Evolutionary conservation across 768 basidiomycete species (phyloP).

Genomic region (Tulasnella sp.): DNA sequence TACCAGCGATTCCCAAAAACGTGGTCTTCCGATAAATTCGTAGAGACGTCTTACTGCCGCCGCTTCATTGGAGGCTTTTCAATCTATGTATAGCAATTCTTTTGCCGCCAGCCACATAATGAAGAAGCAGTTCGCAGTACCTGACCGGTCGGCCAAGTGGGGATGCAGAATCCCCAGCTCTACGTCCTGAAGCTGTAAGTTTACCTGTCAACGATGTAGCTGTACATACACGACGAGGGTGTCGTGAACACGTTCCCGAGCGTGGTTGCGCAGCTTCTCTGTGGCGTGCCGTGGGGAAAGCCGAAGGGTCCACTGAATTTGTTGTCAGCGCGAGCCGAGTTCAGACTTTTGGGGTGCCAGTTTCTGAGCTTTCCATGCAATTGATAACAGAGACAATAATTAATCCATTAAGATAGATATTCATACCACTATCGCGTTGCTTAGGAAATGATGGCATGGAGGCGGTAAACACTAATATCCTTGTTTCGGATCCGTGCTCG

Average conservation of each 20-base stretch:
- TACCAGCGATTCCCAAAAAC: neutral
- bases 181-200: no score
- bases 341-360: neutral
- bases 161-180: no score
- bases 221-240: neutral
- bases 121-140: neutral
- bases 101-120: conserved; percentile 2
- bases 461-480: no score
- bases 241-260: neutral
- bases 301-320: neutral
- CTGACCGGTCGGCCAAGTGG: neutral
- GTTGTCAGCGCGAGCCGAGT: neutral
- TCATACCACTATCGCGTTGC: no score
- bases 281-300: neutral
- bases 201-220: neutral
- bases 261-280: neutral
- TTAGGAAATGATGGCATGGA: no score
- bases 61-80: neutral
- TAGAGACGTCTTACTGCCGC: neutral
- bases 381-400: no score
- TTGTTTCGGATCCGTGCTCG: no score
- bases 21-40: neutral
- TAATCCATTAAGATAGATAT: no score
- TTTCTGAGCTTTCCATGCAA: no score
- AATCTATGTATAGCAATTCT: neutral